Base-by-base conservation (phyloP, 1,284 basidiomycete species). In the Ceratobasidium sp. region DNA sequence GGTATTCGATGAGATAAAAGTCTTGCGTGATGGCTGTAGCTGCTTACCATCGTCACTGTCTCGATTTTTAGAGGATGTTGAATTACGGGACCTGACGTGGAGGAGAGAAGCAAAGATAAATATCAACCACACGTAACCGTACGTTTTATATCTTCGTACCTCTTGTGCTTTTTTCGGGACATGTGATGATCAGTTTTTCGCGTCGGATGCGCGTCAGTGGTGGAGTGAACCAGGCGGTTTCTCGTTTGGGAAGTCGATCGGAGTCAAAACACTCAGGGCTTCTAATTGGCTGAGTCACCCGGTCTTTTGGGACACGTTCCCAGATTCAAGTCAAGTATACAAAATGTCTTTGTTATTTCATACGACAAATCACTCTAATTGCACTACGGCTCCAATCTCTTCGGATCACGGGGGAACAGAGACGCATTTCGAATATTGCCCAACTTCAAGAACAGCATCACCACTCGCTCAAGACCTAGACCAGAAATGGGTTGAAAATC, bases 391-490 rank as follows among this genome's bases (percentile, higher is more conserved):
- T 76, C 79, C 73, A 87, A 82, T 71, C 85, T 80, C 77, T 83
- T 84, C 73, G 95, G 95, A 83, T 97, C 95, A 79, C 95, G 89
- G 30, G 97, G 97, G 90, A 99, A 99, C 80, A 98, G 82, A 60
- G 92, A 93, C 26, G 95, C 95, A 65, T 96, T 86, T 73, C 97
- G 88, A 79, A 99, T 97, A 85, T 99, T 98, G 84, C 92, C 93
- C 75, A 97, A 85, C 82, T 95, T 95, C 80, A 97, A 84, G 86
- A 94, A 98, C 76, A 98, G 83, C 94, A 97, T 96, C 78, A 98
- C 83, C 58, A 99, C 96, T 74, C 97, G 92, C 84, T 99, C 97
- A 72, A 99, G 86, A 74, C 95, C 77, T 74, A 45, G n/a, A 21
- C 28, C n/a, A n/a, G n/a, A n/a, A n/a, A 9, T 14, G 41, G 28